A percentile compares a stretch with the other conserved stretches of the same genome.
phyloP scores from a whole-genome alignment of 176 grass and related monocot genomes.

The Aegilops speltoides region DNA sequence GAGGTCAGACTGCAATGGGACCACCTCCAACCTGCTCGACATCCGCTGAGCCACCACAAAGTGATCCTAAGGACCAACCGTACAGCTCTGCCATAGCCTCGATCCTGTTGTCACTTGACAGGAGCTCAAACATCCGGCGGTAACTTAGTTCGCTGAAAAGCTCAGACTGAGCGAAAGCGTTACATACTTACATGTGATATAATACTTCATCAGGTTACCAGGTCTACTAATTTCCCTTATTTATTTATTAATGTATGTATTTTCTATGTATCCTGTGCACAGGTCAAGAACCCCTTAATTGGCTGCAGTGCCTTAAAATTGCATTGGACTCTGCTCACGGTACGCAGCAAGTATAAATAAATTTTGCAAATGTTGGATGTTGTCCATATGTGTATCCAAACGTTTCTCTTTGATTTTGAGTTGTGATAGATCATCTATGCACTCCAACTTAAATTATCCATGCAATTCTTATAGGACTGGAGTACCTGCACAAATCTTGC shows the following conservation, averaged over 20 bases:
- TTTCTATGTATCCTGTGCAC: not conserved
- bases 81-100: too few relatives aligned
- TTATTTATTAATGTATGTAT: not conserved
- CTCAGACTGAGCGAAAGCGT: not conserved
- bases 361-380: not conserved
- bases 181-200: not conserved
- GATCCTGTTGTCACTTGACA: too few relatives aligned
- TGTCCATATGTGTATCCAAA: not conserved
- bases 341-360: not conserved
- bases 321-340: conserved; percentile 19
- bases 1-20: too few relatives aligned
- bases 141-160: not conserved
- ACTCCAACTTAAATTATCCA: not conserved
- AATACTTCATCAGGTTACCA: not conserved
- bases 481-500: conserved; percentile 34
- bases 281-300: conserved; percentile 23
- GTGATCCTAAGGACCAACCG: too few relatives aligned
- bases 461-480: conserved; percentile 18
- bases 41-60: too few relatives aligned
- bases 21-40: too few relatives aligned
- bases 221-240: not conserved
- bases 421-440: not conserved
- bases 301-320: conserved; percentile 29
- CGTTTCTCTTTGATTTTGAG: not conserved
- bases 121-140: too few relatives aligned